Evolutionary conservation across 129 eudicot genomes (phyloP).

Genomic region (Arctium minus): DNA sequence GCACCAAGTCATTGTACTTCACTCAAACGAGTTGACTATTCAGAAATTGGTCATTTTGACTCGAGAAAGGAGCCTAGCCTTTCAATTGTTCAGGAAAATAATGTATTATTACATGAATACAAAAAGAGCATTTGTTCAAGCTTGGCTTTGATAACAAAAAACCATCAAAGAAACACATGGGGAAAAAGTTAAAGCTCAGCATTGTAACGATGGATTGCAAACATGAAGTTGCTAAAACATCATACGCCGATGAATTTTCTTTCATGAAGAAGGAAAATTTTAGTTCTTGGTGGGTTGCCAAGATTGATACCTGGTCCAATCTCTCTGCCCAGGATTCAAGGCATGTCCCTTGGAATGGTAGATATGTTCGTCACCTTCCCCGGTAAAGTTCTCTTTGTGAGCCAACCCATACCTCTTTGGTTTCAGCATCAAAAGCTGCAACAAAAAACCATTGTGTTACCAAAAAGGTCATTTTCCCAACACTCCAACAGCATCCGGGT

Average conservation of each 20-base stretch:
- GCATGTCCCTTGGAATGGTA: slow-evolving; percentile 97
- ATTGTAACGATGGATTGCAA: background rate
- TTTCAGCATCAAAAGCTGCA: slow-evolving; percentile 81
- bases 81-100: background rate
- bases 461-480: no score
- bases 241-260: background rate
- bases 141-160: background rate
- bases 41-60: no score
- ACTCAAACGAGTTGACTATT: background rate
- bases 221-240: background rate
- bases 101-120: background rate
- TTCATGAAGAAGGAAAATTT: background rate
- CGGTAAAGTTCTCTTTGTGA: slow-evolving; percentile 89
- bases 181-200: background rate
- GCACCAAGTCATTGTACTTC: background rate
- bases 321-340: slow-evolving; percentile 89
- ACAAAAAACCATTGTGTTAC: background rate
- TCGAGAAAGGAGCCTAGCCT: background rate
- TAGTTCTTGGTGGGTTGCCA: slow-evolving; percentile 87
- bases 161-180: background rate
- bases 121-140: background rate
- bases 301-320: slow-evolving; percentile 89
- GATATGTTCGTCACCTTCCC: slow-evolving; percentile 92
- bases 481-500: no score
- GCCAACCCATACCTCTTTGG: slow-evolving; percentile 91